A percentile compares a stretch with the other conserved stretches of the same genome.
Evolutionary conservation across 345 rosid species (phyloP).

Genomic region (Syzygium aqueum): DNA sequence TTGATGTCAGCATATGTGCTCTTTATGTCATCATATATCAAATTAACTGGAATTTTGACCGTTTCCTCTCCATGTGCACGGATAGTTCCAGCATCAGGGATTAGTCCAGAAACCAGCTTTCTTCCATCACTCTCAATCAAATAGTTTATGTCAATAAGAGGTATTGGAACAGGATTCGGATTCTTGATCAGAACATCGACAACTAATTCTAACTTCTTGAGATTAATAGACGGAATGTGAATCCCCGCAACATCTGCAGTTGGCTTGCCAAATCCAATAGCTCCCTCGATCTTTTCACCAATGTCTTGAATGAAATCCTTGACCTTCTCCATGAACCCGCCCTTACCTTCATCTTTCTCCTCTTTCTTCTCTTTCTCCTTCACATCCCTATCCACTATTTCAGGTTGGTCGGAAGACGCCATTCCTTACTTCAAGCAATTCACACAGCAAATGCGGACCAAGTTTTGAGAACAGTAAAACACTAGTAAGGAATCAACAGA

Average conservation of each 20-base stretch:
- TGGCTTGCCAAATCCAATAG: conserved; percentile 95
- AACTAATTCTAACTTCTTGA: conserved; percentile 71
- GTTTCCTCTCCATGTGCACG: conserved; percentile 91
- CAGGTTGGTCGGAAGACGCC: conserved; percentile 67
- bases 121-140: conserved; percentile 83
- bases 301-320: conserved; percentile 90
- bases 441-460: neutral
- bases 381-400: conserved; percentile 40
- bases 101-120: conserved; percentile 80
- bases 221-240: conserved; percentile 74
- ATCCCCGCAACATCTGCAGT: conserved; percentile 81
- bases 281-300: conserved; percentile 85
- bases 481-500: neutral
- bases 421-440: conserved; percentile 20
- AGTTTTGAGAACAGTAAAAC: neutral
- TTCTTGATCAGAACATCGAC: conserved; percentile 87
- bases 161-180: conserved; percentile 91
- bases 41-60: conserved; percentile 69
- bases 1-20: conserved; percentile 67
- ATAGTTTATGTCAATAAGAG: conserved; percentile 77
- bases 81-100: conserved; percentile 92
- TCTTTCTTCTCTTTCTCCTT: conserved; percentile 42
- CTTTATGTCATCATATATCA: conserved; percentile 83
- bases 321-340: conserved; percentile 84
- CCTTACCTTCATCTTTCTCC: conserved; percentile 50